phyloP scores from a whole-genome alignment of 257 asterid species.

The Mitragyna speciosa region DNA sequence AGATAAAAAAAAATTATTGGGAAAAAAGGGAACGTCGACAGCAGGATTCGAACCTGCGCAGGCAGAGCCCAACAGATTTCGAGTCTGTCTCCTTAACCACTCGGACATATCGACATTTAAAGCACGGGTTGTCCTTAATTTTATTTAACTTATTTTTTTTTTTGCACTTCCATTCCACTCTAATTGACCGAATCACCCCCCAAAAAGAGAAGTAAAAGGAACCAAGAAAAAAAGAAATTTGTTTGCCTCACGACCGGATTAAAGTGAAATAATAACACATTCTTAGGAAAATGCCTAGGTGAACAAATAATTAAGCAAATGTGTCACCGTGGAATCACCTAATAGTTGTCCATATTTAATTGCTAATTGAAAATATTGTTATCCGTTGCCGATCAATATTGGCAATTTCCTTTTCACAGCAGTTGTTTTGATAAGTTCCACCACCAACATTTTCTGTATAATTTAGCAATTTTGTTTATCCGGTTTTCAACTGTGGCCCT shows the following conservation, averaged over 20 bases:
- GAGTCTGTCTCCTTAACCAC: slow-evolving; percentile 69
- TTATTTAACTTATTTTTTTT: too few species aligned
- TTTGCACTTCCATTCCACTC: too few species aligned
- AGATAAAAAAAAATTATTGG: neutral
- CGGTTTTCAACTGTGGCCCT: neutral
- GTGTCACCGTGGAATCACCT: neutral
- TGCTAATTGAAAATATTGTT: too few species aligned
- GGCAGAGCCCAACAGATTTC: slow-evolving; percentile 68
- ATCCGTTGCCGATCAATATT: too few species aligned
- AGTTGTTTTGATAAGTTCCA: neutral
- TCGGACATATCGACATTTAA: slow-evolving; percentile 65
- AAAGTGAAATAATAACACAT: neutral
- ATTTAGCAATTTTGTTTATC: neutral
- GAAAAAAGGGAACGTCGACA: slow-evolving; percentile 35
- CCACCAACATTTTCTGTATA: neutral
- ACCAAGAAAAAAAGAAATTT: too few species aligned
- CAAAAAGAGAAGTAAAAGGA: too few species aligned
- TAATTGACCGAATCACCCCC: too few species aligned
- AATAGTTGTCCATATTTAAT: too few species aligned
- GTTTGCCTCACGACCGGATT: too few species aligned
- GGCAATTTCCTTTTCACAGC: neutral
- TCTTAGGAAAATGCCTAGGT: neutral
- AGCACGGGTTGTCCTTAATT: too few species aligned
- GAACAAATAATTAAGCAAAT: neutral
- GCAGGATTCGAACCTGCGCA: slow-evolving; percentile 71